Evolutionary conservation across 805 yeast genomes (phyloP).

Genomic region (Yarrowia keelungensis): DNA sequence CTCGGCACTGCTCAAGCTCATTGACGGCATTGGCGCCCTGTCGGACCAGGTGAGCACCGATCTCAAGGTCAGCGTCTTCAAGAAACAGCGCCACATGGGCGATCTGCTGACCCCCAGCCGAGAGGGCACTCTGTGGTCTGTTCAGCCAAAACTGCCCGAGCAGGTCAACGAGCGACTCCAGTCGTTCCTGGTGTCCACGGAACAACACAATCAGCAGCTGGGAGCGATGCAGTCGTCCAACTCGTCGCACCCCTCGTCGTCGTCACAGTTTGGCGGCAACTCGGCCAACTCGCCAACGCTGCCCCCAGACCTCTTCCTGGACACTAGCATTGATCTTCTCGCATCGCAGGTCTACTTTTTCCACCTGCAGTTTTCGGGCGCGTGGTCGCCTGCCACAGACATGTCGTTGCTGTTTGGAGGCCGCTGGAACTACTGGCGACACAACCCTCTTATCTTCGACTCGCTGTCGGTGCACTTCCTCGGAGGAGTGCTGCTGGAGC

Average conservation of each 20-base stretch:
- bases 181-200: conserved; percentile 40
- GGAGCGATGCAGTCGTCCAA: conserved; percentile 40
- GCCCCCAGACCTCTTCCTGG: conserved; percentile 60
- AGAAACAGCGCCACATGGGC: conserved; percentile 58
- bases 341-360: conserved; percentile 71
- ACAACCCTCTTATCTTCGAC: conserved; percentile 81
- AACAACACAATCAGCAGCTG: not conserved
- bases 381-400: conserved; percentile 84
- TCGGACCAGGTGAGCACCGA: conserved; percentile 59
- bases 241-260: not conserved
- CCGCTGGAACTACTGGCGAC: conserved; percentile 53
- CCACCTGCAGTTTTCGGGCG: conserved; percentile 65
- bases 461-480: conserved; percentile 76
- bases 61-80: conserved; percentile 61
- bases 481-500: conserved; percentile 72
- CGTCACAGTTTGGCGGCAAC: conserved; percentile 41
- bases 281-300: conserved; percentile 45
- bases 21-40: conserved; percentile 57
- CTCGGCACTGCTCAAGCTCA: conserved; percentile 61
- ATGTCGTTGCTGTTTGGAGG: conserved; percentile 72
- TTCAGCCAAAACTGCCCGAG: conserved; percentile 43
- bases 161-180: conserved; percentile 44
- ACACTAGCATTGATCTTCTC: conserved; percentile 59
- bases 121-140: conserved; percentile 44
- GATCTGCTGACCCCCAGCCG: conserved; percentile 49